Conservation (phyloP, 2,329 filamentous ascomycete species). For the Apiospora sp. region DNA sequence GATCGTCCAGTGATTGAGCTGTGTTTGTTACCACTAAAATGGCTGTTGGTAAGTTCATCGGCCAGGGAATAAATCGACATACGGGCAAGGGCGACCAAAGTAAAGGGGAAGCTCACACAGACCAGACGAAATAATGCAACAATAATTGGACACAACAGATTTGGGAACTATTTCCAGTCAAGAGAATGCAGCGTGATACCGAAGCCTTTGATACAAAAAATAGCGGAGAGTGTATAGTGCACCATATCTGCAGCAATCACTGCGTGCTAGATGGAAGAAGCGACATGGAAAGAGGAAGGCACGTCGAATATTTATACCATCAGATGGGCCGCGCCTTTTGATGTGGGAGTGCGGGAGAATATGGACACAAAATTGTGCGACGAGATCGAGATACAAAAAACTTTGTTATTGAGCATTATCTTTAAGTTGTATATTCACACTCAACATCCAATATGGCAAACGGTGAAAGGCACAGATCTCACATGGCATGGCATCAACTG, state of each 20-base stretch:
- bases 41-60: neutral
- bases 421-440: neutral
- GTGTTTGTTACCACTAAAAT: neutral
- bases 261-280: no score
- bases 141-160: no score
- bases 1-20: neutral
- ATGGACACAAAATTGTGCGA: neutral
- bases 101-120: neutral
- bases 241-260: neutral
- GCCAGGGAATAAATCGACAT: neutral
- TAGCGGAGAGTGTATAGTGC: neutral
- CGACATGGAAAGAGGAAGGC: neutral
- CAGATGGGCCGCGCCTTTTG: neutral
- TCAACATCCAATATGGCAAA: neutral
- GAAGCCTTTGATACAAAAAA: neutral
- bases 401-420: neutral
- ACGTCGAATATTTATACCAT: neutral
- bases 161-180: neutral
- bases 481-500: neutral
- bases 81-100: neutral
- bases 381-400: neutral
- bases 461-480: no score
- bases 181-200: neutral
- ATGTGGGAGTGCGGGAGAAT: neutral
- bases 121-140: neutral